A percentile compares a stretch with the other conserved stretches of the same genome.
These are phyloP conservation scores for Lotus japonicus DNA, from an alignment of 306 rosid species.

Conservation along the genomic window DNA sequence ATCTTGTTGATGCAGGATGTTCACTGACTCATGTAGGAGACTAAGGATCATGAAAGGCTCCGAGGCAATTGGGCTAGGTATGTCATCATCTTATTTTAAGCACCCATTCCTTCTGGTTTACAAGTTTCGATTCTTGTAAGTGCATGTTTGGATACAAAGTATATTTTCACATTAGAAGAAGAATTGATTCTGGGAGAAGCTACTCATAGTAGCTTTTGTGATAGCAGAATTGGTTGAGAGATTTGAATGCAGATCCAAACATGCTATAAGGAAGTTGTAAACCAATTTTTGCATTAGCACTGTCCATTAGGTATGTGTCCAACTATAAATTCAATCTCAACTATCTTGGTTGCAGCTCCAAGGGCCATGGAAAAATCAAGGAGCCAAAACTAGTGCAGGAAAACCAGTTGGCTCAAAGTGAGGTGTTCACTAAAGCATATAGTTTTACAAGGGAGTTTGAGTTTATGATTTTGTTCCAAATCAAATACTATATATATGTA, in stretches of 20 bases:
- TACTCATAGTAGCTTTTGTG: no score
- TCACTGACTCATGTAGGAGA: constrained; percentile 67
- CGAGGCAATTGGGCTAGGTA: constrained; percentile 89
- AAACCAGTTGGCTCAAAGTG: constrained; percentile 34
- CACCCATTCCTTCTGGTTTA: neutral
- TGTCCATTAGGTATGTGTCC: neutral
- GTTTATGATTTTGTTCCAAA: constrained; percentile 29
- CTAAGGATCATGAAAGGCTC: constrained; percentile 91
- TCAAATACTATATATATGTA: constrained; percentile 32
- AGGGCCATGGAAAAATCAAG: constrained; percentile 75
- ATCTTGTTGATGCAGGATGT: constrained; percentile 56
- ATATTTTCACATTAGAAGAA: no score
- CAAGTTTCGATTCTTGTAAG: neutral
- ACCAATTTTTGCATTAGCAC: neutral
- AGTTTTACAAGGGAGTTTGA: constrained; percentile 19
- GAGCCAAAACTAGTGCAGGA: constrained; percentile 65
- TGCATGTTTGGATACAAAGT: no score
- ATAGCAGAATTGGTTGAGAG: no score
- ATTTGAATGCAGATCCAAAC: no score
- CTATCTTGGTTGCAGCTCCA: constrained; percentile 64
- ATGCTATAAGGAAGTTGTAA: neutral
- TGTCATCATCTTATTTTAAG: neutral
- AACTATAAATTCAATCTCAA: neutral
- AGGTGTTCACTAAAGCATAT: constrained; percentile 24
- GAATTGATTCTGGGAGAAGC: no score